Percentiles rank a stretch among this genome's conserved stretches.
phyloP scores from a whole-genome alignment of 441 rosid species.

The Populus hybrid region DNA sequence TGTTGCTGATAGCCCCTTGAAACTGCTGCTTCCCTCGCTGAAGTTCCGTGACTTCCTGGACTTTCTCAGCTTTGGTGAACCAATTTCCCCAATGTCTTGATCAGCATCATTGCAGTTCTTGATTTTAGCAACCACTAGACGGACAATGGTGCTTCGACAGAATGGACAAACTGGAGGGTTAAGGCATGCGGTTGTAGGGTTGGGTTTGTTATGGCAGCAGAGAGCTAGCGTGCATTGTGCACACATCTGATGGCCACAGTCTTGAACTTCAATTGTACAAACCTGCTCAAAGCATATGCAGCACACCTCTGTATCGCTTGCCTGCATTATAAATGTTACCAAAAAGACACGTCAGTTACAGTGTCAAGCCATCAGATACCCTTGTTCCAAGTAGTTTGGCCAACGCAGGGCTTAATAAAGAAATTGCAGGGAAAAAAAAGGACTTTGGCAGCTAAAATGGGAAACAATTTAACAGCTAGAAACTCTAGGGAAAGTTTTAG shows the following conservation, averaged over 20 bases:
- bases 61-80: slow-evolving; percentile 68
- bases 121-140: slow-evolving; percentile 59
- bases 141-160: slow-evolving; percentile 78
- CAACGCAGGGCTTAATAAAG: not conserved
- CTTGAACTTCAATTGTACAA: slow-evolving; percentile 88
- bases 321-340: slow-evolving; percentile 39
- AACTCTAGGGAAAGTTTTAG: not conserved
- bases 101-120: slow-evolving; percentile 43
- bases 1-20: slow-evolving; percentile 74
- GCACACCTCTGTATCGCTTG: slow-evolving; percentile 74
- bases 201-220: slow-evolving; percentile 96
- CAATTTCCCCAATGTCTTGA: slow-evolving; percentile 45
- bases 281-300: slow-evolving; percentile 95
- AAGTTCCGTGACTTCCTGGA: slow-evolving; percentile 63
- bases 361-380: not conserved
- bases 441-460: not conserved
- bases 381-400: not conserved
- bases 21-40: slow-evolving; percentile 94
- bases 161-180: slow-evolving; percentile 94
- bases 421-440: not conserved
- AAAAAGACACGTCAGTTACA: not conserved
- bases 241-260: slow-evolving; percentile 96
- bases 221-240: slow-evolving; percentile 91
- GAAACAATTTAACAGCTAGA: not conserved
- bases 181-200: slow-evolving; percentile 74